Conservation (phyloP, 352 stramenopile genomes). For the Poterioochromonas sp. region DNA sequence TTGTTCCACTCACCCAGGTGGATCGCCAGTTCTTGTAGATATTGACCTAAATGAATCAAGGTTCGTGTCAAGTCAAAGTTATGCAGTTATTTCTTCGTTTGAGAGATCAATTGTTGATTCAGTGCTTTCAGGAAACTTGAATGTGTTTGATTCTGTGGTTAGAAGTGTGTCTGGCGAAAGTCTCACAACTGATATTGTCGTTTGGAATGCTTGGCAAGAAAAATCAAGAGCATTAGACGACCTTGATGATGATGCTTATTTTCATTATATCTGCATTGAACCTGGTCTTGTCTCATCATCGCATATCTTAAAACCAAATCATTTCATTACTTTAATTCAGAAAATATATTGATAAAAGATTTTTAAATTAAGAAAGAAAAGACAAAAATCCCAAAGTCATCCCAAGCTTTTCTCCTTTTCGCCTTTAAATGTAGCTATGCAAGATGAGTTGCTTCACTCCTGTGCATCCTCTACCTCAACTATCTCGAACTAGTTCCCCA, state of each 20-base stretch:
- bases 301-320: not conserved
- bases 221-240: slow-evolving; percentile 71
- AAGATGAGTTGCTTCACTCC: too few relatives aligned
- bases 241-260: slow-evolving; percentile 74
- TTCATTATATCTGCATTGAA: slow-evolving; percentile 74
- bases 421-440: too few relatives aligned
- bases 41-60: not conserved
- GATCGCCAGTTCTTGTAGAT: not conserved
- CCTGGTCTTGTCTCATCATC: slow-evolving; percentile 48
- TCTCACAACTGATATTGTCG: slow-evolving; percentile 57
- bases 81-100: too few relatives aligned
- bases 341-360: not conserved
- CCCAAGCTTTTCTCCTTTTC: too few relatives aligned
- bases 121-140: not conserved
- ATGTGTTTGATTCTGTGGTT: not conserved
- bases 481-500: too few relatives aligned
- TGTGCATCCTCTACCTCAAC: too few relatives aligned
- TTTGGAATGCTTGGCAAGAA: slow-evolving; percentile 79
- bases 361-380: not conserved
- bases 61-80: not conserved
- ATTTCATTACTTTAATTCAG: not conserved
- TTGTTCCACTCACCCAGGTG: not conserved
- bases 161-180: not conserved
- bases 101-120: not conserved
- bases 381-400: too few relatives aligned